Percentiles rank a stretch among this genome's conserved stretches.
Conservation (phyloP, 148 eudicot genomes). For the Dysphania ambrosioides region DNA sequence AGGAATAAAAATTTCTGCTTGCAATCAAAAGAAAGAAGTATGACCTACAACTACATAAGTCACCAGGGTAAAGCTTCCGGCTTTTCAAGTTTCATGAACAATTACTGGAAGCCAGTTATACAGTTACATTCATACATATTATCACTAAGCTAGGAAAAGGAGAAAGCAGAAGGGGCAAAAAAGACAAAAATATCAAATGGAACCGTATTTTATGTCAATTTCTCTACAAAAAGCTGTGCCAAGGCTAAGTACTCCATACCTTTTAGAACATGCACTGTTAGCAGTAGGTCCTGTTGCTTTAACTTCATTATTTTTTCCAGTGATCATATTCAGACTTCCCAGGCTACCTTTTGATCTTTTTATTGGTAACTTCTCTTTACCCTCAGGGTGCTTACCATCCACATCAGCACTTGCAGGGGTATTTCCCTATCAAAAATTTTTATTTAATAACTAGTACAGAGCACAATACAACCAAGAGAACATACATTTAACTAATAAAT, state of each 20-base stretch:
- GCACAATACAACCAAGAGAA: not conserved
- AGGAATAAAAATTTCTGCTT: not conserved
- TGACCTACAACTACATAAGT: not conserved
- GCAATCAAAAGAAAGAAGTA: not conserved
- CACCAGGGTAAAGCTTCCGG: not conserved
- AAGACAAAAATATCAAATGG: not conserved
- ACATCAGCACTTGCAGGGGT: conserved; percentile 58
- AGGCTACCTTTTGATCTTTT: conserved; percentile 94
- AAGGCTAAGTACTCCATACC: conserved; percentile 39
- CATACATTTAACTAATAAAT: not conserved
- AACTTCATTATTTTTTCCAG: conserved; percentile 70
- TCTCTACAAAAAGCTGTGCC: not conserved
- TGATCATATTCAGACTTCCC: conserved; percentile 92
- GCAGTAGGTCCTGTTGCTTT: conserved; percentile 62
- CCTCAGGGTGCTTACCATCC: conserved; percentile 77
- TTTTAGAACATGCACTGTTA: conserved; percentile 77
- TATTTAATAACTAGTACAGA: not conserved
- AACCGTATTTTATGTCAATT: not conserved
- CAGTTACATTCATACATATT: not conserved
- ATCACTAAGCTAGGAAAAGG: not conserved
- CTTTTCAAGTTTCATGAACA: not conserved
- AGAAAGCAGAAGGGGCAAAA: not conserved
- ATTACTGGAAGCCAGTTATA: not conserved
- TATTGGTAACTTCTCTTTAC: conserved; percentile 87
- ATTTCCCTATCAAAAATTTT: conserved; percentile 50